Evolutionary conservation across 148 eudicot genomes (phyloP), one percentile per base, ranked within the genome.

Genomic region (Vaccinium macrocarpon): DNA sequence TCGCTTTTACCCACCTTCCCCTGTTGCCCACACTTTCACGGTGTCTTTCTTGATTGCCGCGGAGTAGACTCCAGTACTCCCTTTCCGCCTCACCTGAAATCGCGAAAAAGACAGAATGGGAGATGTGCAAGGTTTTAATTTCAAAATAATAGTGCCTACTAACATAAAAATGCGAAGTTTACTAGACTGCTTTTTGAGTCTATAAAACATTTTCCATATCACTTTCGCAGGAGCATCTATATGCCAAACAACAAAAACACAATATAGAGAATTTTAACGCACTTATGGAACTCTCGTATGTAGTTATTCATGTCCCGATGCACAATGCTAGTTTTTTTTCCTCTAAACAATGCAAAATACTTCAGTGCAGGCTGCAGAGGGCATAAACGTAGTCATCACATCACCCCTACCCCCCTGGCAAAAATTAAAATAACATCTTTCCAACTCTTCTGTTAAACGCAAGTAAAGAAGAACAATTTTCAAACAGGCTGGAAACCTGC

Each of bases 41-140:
- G 78, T 85, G 82, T 32, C 85, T 88, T 27, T 85, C 90, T 86
- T 94, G 95, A 81, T 81, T 82, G 29, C 84, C 85, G 64, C 87
- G 91, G 56, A 95, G 90, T 61, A 86, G 86, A 87, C 85, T 90
- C 99, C 99, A 97, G 83, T 95, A 97, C 74, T 93, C 94, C 88
- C 89, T 97, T 88, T 97, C 99, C 25, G 97, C 95, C 29, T 93
- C 94, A 81, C 97, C 99, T 97, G 90, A 75, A 46, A 53, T 35
- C 23, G 85, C 16, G 46, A 42, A 64, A 71, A 85, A 77, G 8
- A 61, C 21, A 52, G 27, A 78, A 81, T 5, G 5, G 6, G 49
- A 53, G 35, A 8, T 1, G 15, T 13, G 23, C n/a, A 6, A 62
- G 32, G 2, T 8, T n/a, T 23, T 2, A 12, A 21, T 42, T 81